Evolutionary conservation across 345 rosid genomes (phyloP), one percentile per base, ranked within the genome.

Genomic region (Luvunga scandens): DNA sequence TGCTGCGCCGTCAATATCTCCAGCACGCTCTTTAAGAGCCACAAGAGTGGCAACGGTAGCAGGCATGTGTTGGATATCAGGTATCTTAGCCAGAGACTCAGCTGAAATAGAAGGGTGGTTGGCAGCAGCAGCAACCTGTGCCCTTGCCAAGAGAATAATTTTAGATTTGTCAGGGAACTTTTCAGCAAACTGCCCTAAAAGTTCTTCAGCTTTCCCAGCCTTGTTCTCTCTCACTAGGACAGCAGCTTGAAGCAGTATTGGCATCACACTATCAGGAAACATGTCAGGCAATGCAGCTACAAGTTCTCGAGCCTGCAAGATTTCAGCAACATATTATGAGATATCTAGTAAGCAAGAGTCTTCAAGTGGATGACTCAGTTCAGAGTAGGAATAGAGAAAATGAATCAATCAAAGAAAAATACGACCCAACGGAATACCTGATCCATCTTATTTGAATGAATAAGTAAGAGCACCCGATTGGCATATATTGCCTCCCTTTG

Each of bases 371-470:
- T 81, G 45, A 18, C 13, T 39, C 27, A 45, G 7, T 22, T n/a
- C 9, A 22, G 61, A 28, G 77, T 69, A 75, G 25, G 2, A 66
- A 42, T n/a, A 72, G 21, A 56, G 18, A 57, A 56, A 13, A 65
- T 13, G 59, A 66, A 36, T 34, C 18, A 38, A 75, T 50, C 71
- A 77, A 24, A 73, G 75, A 30, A 68, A 64, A 31, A 74, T 53
- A 38, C 56, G 30, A 79, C 39, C 69, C 16, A 77, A 69, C 28
- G 19, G 65, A 53, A 48, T 36, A 95, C 98, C 98, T 92, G 98
- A 83, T 95, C 99, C 85, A 95, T 81, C 88, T 95, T 95, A 83
- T 93, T 95, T 33, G 98, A 91, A 80, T 96, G 98, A 80, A 94
- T 93, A 84, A 94, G 99, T 66, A 94, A 84, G 83, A 91, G 97